Conservation (phyloP, 2,329 filamentous ascomycete species). For the Aschersonia sp. region DNA sequence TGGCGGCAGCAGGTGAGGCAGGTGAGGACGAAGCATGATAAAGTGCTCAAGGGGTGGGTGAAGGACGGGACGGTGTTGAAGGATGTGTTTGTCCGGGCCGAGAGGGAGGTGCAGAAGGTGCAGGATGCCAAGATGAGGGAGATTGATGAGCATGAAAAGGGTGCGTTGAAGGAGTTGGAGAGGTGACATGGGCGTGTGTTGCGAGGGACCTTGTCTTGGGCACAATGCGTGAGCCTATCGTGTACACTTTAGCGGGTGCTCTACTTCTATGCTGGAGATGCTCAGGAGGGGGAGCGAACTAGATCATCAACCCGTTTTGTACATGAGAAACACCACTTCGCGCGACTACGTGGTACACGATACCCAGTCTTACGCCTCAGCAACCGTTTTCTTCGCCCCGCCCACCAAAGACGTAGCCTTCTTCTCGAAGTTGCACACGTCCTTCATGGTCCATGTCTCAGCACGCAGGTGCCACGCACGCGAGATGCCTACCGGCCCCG, state of each 20-base stretch:
- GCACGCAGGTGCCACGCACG: constrained; percentile 22
- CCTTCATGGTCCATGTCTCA: constrained; percentile 18
- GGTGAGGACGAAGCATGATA: constrained; percentile 31
- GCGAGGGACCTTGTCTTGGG: too few relatives aligned
- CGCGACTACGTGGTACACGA: too few relatives aligned
- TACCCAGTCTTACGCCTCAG: background rate
- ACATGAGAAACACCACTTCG: too few relatives aligned
- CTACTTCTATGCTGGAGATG: too few relatives aligned
- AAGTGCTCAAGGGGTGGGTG: constrained; percentile 33
- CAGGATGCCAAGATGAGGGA: constrained; percentile 39
- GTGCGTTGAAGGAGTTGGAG: constrained; percentile 22
- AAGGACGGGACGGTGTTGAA: constrained; percentile 26
- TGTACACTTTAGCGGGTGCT: too few relatives aligned
- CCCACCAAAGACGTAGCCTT: constrained; percentile 20
- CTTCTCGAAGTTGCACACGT: constrained; percentile 22
- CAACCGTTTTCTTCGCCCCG: constrained; percentile 6
- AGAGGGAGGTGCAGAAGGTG: constrained; percentile 30
- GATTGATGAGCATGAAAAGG: constrained; percentile 31
- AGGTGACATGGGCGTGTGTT: constrained; percentile 3
- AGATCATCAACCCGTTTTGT: too few relatives aligned
- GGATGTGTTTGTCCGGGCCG: constrained; percentile 34
- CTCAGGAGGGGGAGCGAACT: too few relatives aligned
- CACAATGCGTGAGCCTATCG: too few relatives aligned
- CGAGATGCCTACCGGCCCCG: constrained; percentile 18
- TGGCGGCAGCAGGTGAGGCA: constrained; percentile 36